Percentiles rank a stretch among this genome's conserved stretches.
phyloP scores from a whole-genome alignment of 176 grass and related monocot species.

The Elaeis guineensis region DNA sequence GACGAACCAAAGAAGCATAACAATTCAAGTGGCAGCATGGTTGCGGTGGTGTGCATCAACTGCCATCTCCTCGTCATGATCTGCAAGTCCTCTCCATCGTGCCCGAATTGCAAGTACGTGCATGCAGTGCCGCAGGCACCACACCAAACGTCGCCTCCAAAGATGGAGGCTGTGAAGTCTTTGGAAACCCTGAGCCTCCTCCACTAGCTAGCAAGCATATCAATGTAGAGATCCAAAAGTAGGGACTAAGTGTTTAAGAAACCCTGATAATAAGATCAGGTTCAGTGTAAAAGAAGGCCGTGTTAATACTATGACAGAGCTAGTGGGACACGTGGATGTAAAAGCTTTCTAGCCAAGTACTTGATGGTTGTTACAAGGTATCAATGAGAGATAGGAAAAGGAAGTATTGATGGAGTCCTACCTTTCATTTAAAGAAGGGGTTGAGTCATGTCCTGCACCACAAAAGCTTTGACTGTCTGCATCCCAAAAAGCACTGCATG shows the following conservation, averaged over 20 bases:
- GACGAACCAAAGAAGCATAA: slow-evolving; percentile 14
- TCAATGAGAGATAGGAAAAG: slow-evolving; percentile 50
- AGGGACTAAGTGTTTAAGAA: slow-evolving; percentile 4
- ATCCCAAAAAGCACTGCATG: slow-evolving; percentile 11
- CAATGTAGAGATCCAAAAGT: slow-evolving; percentile 30
- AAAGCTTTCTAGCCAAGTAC: slow-evolving; percentile 11
- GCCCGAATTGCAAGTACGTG: slow-evolving; percentile 90
- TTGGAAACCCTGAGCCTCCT: slow-evolving; percentile 87
- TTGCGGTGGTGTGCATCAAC: slow-evolving; percentile 68
- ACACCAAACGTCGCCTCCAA: slow-evolving; percentile 9
- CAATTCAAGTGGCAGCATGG: slow-evolving; percentile 37
- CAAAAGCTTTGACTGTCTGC: slow-evolving; percentile 26
- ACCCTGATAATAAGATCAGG: slow-evolving; percentile 12
- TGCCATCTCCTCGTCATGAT: slow-evolving; percentile 92
- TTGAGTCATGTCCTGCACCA: slow-evolving; percentile 7
- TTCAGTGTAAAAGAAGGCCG: slow-evolving; percentile 22
- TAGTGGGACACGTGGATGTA: slow-evolving; percentile 18
- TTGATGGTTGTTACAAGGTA: slow-evolving; percentile 3
- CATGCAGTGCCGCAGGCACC: slow-evolving; percentile 23
- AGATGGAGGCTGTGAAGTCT: slow-evolving; percentile 37
- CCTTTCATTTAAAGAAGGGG: slow-evolving; percentile 38
- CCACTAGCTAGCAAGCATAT: slow-evolving; percentile 39
- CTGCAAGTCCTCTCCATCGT: slow-evolving; percentile 65
- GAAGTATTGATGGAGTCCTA: slow-evolving; percentile 28
- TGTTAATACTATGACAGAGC: slow-evolving; percentile 18